phyloP scores from a whole-genome alignment of 2,329 filamentous ascomycete species.

The Mariannaea elegans region DNA sequence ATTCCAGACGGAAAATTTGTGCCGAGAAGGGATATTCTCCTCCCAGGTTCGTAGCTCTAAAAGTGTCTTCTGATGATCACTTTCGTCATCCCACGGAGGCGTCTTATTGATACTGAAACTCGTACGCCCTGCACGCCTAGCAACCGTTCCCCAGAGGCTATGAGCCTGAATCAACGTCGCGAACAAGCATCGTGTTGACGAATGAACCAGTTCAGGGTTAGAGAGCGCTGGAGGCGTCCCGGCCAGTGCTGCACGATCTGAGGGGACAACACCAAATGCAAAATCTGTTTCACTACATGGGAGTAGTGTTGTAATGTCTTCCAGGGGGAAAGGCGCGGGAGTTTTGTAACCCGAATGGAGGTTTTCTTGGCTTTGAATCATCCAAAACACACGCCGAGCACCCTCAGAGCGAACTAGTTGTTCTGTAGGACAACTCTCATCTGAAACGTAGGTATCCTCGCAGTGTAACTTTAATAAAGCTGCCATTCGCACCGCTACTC shows the following conservation, averaged over 20 bases:
- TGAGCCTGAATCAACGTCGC: constrained; percentile 49
- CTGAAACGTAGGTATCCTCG: constrained; percentile 47
- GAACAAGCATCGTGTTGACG: constrained; percentile 45
- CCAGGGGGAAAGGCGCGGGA: constrained; percentile 43
- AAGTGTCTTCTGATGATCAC: constrained; percentile 38
- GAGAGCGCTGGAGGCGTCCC: constrained; percentile 42
- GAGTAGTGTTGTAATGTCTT: constrained; percentile 48
- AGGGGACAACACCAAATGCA: constrained; percentile 44
- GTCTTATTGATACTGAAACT: constrained; percentile 14
- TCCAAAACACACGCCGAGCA: constrained; percentile 49
- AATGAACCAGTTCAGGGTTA: constrained; percentile 37
- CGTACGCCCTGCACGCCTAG: constrained; percentile 39
- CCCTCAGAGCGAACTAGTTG: constrained; percentile 44
- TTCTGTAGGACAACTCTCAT: constrained; percentile 36
- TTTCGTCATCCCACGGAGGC: constrained; percentile 36
- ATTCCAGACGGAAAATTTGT: constrained; percentile 49
- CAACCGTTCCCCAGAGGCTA: constrained; percentile 48
- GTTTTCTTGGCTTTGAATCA: constrained; percentile 49
- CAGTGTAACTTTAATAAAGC: constrained; percentile 46
- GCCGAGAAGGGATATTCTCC: constrained; percentile 41
- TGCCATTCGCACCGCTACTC: constrained; percentile 48
- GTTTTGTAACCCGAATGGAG: constrained; percentile 47
- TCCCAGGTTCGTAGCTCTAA: constrained; percentile 41
- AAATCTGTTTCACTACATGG: constrained; percentile 50
- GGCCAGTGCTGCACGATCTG: constrained; percentile 42